Base-by-base conservation (phyloP, 805 yeast species). In the Ogataea corticis region DNA sequence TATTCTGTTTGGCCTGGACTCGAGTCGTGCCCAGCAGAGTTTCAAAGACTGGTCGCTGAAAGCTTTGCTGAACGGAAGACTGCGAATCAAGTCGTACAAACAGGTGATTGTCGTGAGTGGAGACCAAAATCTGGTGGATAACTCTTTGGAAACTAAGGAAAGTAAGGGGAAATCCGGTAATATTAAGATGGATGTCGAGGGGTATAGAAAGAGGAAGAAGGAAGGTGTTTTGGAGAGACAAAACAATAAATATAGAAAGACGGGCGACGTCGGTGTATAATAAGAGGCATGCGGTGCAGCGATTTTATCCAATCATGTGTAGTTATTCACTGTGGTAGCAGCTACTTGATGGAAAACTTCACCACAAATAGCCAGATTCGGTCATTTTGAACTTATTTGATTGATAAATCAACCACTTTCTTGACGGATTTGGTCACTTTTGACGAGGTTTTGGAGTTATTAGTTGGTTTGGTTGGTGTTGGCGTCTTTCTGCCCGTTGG, bases 81-180 rank as follows among this genome's bases (percentile, higher is more conserved):
- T 91, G 55, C 75, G 97, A 50, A 68, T 75, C 23, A 79, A 80
- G 56, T 80, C 91, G 49, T 84, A 85, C 58, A 91, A 90, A 58
- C 97, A 91, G 62, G 82, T 87, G 0, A 69, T 85, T 3, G 72
- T 69, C 42, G 62, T 79, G 2, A 83, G 80, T 19, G 90, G 83
- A 10, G 77, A 75, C 35, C 58, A 51, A 10, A 51, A 52, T 12
- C 38, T 63, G 16, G 33, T 63, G 9, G 68, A 59, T 38, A 62
- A 63, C 44, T 38, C 49, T 2, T 33, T 53, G 28, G 66, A 61
- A 40, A 42, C 32, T 11, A 61, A 56, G 17, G 48, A 48, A 40
- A 45, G 43, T 19, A 40, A 36, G 11, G 30, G 38, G 16, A 51
- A 46, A 21, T 14, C 38, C 13, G 40, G 25, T 2, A 51, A 56